Evolutionary conservation across 768 basidiomycete species (phyloP).

Genomic region (Calocera viscosa): DNA sequence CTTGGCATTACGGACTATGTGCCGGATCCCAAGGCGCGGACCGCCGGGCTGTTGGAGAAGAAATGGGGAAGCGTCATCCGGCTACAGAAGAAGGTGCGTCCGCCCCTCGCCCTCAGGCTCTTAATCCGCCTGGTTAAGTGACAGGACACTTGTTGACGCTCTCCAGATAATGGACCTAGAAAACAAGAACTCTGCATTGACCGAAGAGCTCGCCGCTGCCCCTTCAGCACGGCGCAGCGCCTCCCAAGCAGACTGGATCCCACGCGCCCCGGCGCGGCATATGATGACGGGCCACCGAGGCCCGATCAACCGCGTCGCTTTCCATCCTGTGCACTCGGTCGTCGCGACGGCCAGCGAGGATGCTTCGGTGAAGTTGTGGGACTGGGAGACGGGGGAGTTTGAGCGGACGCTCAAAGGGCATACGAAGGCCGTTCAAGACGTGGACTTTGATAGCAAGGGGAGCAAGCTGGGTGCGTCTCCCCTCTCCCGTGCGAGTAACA

Average conservation of each 20-base stretch:
- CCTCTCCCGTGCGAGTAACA: not conserved
- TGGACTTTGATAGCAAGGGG: conserved; percentile 81
- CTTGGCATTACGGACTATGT: conserved; percentile 39
- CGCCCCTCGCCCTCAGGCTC: not conserved
- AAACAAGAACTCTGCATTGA: conserved; percentile 58
- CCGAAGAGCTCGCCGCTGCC: conserved; percentile 56
- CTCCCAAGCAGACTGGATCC: conserved; percentile 64
- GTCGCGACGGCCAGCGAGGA: conserved; percentile 82
- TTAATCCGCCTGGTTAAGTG: too few species aligned
- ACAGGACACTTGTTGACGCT: not conserved
- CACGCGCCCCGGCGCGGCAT: conserved; percentile 68
- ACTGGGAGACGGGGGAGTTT: conserved; percentile 91
- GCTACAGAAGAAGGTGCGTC: conserved; percentile 77
- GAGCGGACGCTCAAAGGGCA: conserved; percentile 86
- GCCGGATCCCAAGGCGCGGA: conserved; percentile 78
- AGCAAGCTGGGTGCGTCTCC: conserved; percentile 51
- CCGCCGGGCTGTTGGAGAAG: conserved; percentile 81
- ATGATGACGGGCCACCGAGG: conserved; percentile 65
- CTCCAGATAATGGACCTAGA: conserved; percentile 89
- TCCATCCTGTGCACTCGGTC: conserved; percentile 75
- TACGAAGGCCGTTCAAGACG: conserved; percentile 76
- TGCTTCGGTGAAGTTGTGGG: conserved; percentile 85
- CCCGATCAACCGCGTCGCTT: conserved; percentile 65
- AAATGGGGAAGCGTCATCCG: conserved; percentile 97
- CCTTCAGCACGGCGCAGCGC: conserved; percentile 34